Evolutionary conservation across 345 rosid genomes (phyloP).

Genomic region (Barbarea vulgaris): DNA sequence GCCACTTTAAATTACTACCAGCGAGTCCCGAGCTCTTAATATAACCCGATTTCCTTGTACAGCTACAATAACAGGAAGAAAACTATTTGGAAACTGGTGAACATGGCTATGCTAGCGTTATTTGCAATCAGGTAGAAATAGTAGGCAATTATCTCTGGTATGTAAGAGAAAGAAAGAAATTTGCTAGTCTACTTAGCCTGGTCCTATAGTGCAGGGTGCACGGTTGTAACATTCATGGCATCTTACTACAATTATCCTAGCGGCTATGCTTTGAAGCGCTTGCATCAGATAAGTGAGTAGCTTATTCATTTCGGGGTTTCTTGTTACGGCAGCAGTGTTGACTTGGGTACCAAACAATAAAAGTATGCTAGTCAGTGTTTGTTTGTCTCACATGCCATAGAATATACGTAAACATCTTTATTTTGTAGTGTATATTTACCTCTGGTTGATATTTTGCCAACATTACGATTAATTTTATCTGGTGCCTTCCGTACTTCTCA

Average conservation of each 20-base stretch:
- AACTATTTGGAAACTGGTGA: constrained; percentile 69
- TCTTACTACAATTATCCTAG: constrained; percentile 91
- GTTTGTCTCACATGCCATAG: constrained; percentile 11
- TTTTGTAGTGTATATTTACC: constrained; percentile 7
- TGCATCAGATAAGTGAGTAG: constrained; percentile 75
- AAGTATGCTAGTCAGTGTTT: constrained; percentile 10
- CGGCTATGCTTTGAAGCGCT: constrained; percentile 75
- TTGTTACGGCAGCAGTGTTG: constrained; percentile 8
- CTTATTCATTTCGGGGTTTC: constrained; percentile 24
- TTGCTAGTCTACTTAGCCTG: constrained; percentile 33
- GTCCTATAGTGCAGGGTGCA: constrained; percentile 84
- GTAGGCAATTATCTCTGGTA: constrained; percentile 18
- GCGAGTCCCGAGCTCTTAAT: not conserved
- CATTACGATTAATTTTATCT: not conserved
- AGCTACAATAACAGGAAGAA: constrained; percentile 91
- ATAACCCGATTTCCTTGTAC: constrained; percentile 37
- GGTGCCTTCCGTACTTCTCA: constrained; percentile 38
- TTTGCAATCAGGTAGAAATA: constrained; percentile 66
- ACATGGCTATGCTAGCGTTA: constrained; percentile 60
- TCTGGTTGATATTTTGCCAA: constrained; percentile 13
- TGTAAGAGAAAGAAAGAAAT: constrained; percentile 12
- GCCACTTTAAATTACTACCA: constrained; percentile 15
- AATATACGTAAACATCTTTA: not conserved
- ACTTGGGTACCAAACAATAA: constrained; percentile 14
- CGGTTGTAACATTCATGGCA: constrained; percentile 72